Percentiles rank a stretch among this genome's conserved stretches.
Conservation (phyloP, 371 early-diverging fungal genomes). For the Coemansia sp. region DNA sequence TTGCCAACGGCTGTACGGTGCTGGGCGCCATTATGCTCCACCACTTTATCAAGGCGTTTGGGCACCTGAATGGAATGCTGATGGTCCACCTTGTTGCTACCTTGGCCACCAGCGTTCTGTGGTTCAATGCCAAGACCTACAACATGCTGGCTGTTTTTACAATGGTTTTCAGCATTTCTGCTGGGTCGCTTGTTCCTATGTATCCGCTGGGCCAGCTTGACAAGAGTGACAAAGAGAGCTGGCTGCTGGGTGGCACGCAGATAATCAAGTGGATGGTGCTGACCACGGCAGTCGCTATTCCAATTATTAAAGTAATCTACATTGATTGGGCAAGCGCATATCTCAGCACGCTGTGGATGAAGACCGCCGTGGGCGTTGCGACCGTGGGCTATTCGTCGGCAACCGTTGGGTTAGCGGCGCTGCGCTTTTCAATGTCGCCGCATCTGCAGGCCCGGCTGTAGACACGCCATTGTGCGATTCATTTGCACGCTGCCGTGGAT, state of each 20-base stretch:
- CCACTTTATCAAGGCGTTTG: constrained; percentile 42
- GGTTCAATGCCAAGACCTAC: constrained; percentile 31
- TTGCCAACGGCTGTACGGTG: constrained; percentile 43
- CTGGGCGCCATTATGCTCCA: constrained; percentile 41
- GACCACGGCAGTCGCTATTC: constrained; percentile 46
- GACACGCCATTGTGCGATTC: neutral
- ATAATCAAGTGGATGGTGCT: constrained; percentile 41
- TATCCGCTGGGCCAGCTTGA: constrained; percentile 44
- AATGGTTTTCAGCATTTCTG: constrained; percentile 35
- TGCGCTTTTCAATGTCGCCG: constrained; percentile 45
- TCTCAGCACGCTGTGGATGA: constrained; percentile 32
- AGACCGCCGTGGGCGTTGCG: constrained; percentile 26
- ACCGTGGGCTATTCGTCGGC: constrained; percentile 32
- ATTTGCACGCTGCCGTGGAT: too few relatives aligned
- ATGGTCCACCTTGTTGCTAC: constrained; percentile 27
- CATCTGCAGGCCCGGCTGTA: constrained; percentile 35
- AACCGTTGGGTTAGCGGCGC: constrained; percentile 27
- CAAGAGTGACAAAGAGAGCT: constrained; percentile 41
- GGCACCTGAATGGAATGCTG: constrained; percentile 45
- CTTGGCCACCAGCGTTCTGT: constrained; percentile 22
- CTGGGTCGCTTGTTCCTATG: constrained; percentile 48
- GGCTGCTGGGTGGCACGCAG: constrained; percentile 43
- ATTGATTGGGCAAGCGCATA: constrained; percentile 40
- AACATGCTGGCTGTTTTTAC: constrained; percentile 36
- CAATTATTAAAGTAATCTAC: constrained; percentile 42